Percentiles rank a stretch among this genome's conserved stretches.
Conservation (phyloP, 169 alveolate genomes). For the Plasmodium vinckei region DNA sequence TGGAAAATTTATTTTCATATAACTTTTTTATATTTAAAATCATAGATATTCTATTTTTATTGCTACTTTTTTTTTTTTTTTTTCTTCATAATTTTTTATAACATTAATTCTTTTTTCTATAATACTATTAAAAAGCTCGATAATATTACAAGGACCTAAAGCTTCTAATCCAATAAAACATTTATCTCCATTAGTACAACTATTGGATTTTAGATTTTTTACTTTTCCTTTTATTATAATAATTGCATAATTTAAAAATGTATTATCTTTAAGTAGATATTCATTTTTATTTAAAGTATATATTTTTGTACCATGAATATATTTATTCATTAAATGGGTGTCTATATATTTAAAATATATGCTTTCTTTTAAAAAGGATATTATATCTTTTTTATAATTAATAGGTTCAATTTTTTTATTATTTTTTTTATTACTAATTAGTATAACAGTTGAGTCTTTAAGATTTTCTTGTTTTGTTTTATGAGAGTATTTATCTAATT, state of each 20-base stretch:
- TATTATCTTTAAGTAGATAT: constrained; percentile 44
- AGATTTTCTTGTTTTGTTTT: neutral
- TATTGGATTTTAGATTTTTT: constrained; percentile 20
- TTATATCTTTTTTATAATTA: constrained; percentile 27
- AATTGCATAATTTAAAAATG: constrained; percentile 64
- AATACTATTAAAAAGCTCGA: constrained; percentile 58
- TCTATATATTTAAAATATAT: constrained; percentile 65
- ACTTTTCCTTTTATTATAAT: constrained; percentile 58
- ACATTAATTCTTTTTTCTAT: constrained; percentile 62
- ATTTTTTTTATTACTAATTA: neutral
- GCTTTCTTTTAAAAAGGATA: constrained; percentile 38
- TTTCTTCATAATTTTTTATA: constrained; percentile 34
- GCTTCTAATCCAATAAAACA: constrained; percentile 72
- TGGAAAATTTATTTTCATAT: neutral
- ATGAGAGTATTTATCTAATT: neutral
- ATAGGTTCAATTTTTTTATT: neutral
- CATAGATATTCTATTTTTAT: neutral
- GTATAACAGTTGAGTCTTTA: neutral
- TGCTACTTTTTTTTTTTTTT: constrained; percentile 54
- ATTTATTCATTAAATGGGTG: constrained; percentile 33
- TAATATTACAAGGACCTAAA: constrained; percentile 65
- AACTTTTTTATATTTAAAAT: neutral
- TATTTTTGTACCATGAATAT: constrained; percentile 32
- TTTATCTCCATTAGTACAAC: neutral
- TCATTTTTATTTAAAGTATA: constrained; percentile 26